These are phyloP conservation scores for Coemansia sp. DNA, from an alignment of 192 early-diverging fungal species.

Conservation along the genomic window DNA sequence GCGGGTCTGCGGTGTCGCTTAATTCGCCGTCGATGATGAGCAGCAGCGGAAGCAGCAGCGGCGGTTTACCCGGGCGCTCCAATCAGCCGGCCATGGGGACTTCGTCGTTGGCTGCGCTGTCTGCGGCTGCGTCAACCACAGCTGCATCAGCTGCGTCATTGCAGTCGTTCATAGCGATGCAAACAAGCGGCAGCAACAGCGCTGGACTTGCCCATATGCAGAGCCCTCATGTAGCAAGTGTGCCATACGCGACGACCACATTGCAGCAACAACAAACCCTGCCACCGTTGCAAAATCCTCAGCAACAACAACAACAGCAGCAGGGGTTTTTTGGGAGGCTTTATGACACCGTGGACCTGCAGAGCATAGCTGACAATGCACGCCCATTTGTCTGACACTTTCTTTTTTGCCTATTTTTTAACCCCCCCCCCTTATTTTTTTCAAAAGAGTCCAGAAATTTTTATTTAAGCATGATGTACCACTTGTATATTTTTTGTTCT, in stretches of 20 bases:
- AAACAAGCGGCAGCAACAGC: background rate
- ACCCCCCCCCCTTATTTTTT: background rate
- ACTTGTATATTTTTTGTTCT: background rate
- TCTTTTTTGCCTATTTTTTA: too few species aligned
- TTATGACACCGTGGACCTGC: constrained; percentile 29
- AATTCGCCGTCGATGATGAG: constrained; percentile 19
- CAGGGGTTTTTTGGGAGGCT: constrained; percentile 13
- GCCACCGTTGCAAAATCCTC: constrained; percentile 1
- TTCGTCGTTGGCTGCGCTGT: background rate
- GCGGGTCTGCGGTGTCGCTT: constrained; percentile 18
- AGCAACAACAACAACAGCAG: constrained; percentile 9
- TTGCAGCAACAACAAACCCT: constrained; percentile 4
- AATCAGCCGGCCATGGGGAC: background rate
- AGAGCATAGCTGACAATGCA: constrained; percentile 25
- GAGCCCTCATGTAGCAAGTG: background rate
- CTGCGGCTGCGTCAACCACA: constrained; percentile 2
- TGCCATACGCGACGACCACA: background rate
- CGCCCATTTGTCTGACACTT: constrained; percentile 28
- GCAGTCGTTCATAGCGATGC: constrained; percentile 15
- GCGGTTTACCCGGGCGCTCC: background rate
- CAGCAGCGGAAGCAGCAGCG: background rate
- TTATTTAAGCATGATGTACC: background rate
- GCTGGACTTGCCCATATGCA: background rate
- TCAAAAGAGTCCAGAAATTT: background rate
- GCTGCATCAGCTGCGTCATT: constrained; percentile 6